phyloP scores from a whole-genome alignment of 2,329 filamentous ascomycete species.

The Xylaria sp. region DNA sequence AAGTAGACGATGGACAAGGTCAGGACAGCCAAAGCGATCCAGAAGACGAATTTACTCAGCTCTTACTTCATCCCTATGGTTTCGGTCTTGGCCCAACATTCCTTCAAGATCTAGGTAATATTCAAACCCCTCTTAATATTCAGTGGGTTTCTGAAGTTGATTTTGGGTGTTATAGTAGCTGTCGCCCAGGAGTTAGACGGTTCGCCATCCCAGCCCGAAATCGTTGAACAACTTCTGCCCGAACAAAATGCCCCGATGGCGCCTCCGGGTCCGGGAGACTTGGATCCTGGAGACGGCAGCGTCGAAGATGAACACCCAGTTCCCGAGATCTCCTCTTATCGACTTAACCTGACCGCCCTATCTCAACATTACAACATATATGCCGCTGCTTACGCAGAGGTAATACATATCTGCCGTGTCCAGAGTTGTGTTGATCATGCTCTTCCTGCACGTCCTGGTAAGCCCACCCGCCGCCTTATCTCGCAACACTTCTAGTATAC shows the following conservation, averaged over 20 bases:
- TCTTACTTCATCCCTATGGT: background rate
- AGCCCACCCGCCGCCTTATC: background rate
- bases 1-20: background rate
- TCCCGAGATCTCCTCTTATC: conserved; percentile 51
- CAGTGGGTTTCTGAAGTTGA: background rate
- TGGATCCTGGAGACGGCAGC: background rate
- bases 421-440: conserved; percentile 58
- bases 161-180: background rate
- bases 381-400: conserved; percentile 66
- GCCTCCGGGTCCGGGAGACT: background rate
- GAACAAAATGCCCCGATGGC: background rate
- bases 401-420: conserved; percentile 67
- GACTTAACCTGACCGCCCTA: conserved; percentile 67
- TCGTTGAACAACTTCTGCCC: background rate
- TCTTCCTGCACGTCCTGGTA: conserved; percentile 56
- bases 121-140: background rate
- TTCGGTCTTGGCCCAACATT: no score
- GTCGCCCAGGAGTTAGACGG: background rate
- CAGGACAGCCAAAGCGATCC: background rate
- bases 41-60: background rate
- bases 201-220: background rate
- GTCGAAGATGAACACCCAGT: background rate
- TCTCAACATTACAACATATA: conserved; percentile 71
- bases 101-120: background rate
- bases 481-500: background rate